Evolutionary conservation across 1,284 basidiomycete species (phyloP).

Genomic region (Somion occarium): DNA sequence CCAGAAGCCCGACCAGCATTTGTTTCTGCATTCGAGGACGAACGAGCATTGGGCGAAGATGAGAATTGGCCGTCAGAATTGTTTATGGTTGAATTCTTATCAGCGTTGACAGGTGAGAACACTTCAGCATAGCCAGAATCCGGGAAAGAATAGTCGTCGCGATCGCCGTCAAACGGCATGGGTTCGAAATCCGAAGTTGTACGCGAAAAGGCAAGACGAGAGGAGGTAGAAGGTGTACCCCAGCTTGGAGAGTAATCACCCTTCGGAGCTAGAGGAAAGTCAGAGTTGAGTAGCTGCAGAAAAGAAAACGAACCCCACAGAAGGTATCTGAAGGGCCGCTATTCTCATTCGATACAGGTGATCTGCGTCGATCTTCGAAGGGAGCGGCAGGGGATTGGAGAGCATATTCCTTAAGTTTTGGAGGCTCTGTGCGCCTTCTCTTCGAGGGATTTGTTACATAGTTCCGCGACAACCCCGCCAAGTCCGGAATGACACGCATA

Average conservation of each 20-base stretch:
- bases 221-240: neutral
- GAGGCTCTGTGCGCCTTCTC: neutral
- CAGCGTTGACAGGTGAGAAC: neutral
- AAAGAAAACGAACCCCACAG: neutral
- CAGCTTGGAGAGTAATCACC: neutral
- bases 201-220: neutral
- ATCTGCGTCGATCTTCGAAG: too few relatives aligned
- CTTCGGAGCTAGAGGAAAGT: too few relatives aligned
- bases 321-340: neutral
- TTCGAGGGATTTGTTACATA: neutral
- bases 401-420: too few relatives aligned
- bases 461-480: conserved; percentile 34
- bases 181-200: conserved; percentile 19
- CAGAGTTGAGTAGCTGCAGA: neutral
- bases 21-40: neutral
- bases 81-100: neutral
- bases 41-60: neutral
- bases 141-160: conserved; percentile 1
- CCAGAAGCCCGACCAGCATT: neutral
- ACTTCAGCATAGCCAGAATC: conserved; percentile 16
- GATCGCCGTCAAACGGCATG: conserved; percentile 19
- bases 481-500: conserved; percentile 39
- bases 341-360: neutral
- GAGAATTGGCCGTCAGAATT: too few relatives aligned
- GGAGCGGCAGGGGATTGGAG: too few relatives aligned